These are phyloP conservation scores for Xylaria polymorpha DNA, from an alignment of 2,329 filamentous ascomycete species.

Conservation along the genomic window DNA sequence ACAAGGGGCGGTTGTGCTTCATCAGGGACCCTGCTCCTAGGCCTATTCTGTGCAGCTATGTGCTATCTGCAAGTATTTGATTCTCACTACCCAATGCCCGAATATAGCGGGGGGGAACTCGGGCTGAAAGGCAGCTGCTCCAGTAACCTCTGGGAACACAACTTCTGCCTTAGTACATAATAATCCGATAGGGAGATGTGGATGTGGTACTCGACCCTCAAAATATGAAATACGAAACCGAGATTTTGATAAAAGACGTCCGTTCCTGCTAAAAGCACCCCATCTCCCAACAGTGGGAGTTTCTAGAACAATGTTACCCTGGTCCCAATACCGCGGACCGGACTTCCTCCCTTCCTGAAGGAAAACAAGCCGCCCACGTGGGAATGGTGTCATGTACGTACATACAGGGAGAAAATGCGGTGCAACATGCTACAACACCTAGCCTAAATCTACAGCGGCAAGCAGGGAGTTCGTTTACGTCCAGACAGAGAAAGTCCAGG, in stretches of 20 bases:
- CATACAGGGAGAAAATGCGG: conserved; percentile 13
- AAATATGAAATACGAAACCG: not conserved
- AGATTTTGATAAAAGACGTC: not conserved
- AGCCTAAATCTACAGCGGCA: not conserved
- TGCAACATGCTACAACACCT: conserved; percentile 31
- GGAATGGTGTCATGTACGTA: conserved; percentile 26
- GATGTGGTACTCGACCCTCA: not conserved
- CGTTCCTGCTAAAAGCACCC: not conserved
- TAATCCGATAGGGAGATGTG: not conserved
- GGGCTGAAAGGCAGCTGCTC: conserved; percentile 1
- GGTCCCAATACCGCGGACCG: conserved; percentile 8
- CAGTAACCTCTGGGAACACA: conserved; percentile 18
- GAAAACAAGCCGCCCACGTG: conserved; percentile 32
- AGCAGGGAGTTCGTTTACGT: not conserved
- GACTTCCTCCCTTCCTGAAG: not conserved
- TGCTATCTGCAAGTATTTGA: not conserved
- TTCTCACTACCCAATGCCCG: conserved; percentile 19
- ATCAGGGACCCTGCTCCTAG: not conserved
- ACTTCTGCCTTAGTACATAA: conserved; percentile 12
- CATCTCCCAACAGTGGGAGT: conserved; percentile 1
- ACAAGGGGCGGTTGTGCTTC: conserved; percentile 32
- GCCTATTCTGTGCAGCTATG: not conserved
- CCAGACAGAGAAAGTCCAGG: not conserved
- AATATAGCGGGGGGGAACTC: not conserved
- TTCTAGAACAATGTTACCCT: conserved; percentile 31